Percentiles rank a stretch among this genome's conserved stretches.
Evolutionary conservation across 441 rosid genomes (phyloP).

Genomic region (Viola pubescens): DNA sequence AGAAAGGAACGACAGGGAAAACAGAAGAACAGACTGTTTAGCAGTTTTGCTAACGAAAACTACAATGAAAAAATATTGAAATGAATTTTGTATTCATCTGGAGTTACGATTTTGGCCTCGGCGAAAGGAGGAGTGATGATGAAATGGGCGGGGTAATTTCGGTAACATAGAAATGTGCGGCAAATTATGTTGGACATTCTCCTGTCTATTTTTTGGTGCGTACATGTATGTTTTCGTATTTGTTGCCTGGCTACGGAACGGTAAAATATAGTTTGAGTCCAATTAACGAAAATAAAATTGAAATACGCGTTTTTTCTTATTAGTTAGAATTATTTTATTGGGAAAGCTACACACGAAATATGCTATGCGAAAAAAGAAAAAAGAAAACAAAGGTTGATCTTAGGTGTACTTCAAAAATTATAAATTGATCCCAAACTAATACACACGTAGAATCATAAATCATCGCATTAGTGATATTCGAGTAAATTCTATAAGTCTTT

Average conservation of each 20-base stretch:
- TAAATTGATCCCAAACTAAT: background rate
- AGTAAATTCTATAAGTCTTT: background rate
- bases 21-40: background rate
- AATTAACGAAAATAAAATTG: too few relatives aligned
- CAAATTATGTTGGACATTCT: constrained; percentile 1
- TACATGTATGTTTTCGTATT: background rate
- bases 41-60: constrained; percentile 9
- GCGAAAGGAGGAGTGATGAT: too few relatives aligned
- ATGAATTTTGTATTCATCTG: background rate
- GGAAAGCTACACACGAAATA: too few relatives aligned
- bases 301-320: too few relatives aligned
- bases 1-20: background rate
- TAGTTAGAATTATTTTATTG: too few relatives aligned
- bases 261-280: too few relatives aligned
- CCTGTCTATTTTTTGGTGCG: background rate
- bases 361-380: too few relatives aligned
- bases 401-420: too few relatives aligned
- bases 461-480: background rate
- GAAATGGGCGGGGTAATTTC: background rate
- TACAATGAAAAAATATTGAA: constrained; percentile 11
- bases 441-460: background rate
- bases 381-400: too few relatives aligned
- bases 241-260: background rate
- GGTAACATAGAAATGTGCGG: background rate
- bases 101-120: constrained; percentile 11